Conservation (phyloP, 2,329 filamentous ascomycete genomes). For the Pestalotiopsis sp. region DNA sequence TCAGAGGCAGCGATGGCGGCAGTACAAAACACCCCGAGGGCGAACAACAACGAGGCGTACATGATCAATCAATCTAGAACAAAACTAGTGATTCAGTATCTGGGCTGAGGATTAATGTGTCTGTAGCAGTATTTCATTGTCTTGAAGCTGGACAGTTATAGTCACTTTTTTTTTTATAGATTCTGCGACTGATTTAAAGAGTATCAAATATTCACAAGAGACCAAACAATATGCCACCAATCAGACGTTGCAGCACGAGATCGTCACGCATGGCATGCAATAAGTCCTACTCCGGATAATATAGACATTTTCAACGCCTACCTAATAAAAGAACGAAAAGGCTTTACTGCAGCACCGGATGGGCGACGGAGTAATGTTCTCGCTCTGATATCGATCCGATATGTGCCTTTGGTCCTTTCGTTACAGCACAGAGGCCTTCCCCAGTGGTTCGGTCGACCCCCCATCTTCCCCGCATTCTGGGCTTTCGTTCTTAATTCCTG, state of each 20-base stretch:
- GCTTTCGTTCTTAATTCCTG: neutral
- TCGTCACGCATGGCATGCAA: neutral
- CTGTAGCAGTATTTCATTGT: too few species aligned
- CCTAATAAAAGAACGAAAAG: neutral
- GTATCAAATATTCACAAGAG: neutral
- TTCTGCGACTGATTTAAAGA: neutral
- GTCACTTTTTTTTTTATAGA: neutral
- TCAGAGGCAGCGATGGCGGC: neutral
- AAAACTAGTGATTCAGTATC: neutral
- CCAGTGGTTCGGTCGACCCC: neutral
- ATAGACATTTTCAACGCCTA: too few species aligned
- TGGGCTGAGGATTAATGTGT: too few species aligned
- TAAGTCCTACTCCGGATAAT: too few species aligned
- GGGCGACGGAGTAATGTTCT: too few species aligned
- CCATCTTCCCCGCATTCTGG: neutral
- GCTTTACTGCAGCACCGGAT: neutral
- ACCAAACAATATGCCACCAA: slow-evolving; percentile 4
- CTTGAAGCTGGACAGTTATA: neutral
- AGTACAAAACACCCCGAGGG: neutral
- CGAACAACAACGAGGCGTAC: neutral
- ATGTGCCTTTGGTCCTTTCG: neutral
- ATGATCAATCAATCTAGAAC: neutral
- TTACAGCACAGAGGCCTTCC: neutral
- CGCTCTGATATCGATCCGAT: neutral
- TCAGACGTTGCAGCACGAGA: neutral